Evolutionary conservation across 805 yeast species (phyloP).

Genomic region (Torulaspora microellipsoides): DNA sequence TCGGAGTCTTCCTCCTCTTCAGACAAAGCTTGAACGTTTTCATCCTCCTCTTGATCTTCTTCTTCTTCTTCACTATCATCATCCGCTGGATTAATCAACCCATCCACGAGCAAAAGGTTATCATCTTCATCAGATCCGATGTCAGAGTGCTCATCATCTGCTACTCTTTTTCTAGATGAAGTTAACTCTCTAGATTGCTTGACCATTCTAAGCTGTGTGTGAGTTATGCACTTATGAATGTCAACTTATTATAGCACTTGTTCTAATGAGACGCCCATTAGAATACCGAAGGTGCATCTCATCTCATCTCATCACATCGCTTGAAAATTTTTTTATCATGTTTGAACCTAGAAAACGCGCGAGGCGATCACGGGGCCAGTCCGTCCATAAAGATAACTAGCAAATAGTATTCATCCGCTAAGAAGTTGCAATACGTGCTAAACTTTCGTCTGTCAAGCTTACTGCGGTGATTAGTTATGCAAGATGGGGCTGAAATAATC

Average conservation of each 20-base stretch:
- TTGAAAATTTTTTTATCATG: constrained; percentile 8
- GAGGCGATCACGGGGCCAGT: too few relatives aligned
- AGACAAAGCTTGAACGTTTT: constrained; percentile 16
- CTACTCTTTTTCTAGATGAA: constrained; percentile 22
- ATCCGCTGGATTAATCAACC: constrained; percentile 26
- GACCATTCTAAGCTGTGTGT: constrained; percentile 2
- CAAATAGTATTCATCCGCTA: too few relatives aligned
- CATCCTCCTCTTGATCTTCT: constrained; percentile 20
- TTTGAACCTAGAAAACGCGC: too few relatives aligned
- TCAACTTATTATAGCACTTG: too few relatives aligned
- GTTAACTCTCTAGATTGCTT: constrained; percentile 5
- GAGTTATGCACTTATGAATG: too few relatives aligned
- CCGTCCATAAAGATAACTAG: too few relatives aligned
- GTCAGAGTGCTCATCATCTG: constrained; percentile 37
- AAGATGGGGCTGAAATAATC: too few relatives aligned
- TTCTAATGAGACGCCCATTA: too few relatives aligned
- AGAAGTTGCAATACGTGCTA: too few relatives aligned
- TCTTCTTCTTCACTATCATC: constrained; percentile 14
- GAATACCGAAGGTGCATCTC: constrained; percentile 4
- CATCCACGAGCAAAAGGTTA: constrained; percentile 18
- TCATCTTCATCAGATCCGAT: constrained; percentile 15
- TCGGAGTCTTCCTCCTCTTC: constrained; percentile 47
- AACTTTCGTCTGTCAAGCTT: too few relatives aligned
- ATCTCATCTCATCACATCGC: constrained; percentile 24
- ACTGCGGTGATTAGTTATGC: too few relatives aligned